phyloP scores from a whole-genome alignment of 805 yeast genomes.

The Metschnikowia shivogae region DNA sequence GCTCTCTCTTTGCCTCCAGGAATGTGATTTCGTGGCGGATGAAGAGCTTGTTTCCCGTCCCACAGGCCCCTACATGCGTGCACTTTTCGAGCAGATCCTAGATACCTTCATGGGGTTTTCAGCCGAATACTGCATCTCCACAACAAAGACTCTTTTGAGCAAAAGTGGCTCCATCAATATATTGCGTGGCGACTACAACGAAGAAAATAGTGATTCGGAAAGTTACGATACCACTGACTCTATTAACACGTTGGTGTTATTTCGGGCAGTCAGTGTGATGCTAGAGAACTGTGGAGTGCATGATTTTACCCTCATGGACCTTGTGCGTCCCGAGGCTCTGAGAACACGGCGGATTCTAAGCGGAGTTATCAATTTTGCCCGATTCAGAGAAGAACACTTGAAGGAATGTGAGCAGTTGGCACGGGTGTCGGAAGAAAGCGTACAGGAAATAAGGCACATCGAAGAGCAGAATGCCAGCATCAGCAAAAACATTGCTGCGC shows the following conservation, averaged over 20 bases:
- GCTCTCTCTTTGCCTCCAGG: conserved; percentile 53
- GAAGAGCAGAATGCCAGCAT: conserved; percentile 20
- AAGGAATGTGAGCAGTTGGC: conserved; percentile 64
- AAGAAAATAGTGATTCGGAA: conserved; percentile 12
- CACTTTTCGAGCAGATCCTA: conserved; percentile 56
- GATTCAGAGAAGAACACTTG: conserved; percentile 75
- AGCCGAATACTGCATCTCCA: conserved; percentile 18
- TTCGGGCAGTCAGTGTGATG: conserved; percentile 57
- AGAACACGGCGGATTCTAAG: conserved; percentile 66
- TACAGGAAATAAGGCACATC: conserved; percentile 36
- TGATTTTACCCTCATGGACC: conserved; percentile 72
- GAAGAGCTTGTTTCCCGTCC: conserved; percentile 61
- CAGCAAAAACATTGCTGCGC: conserved; percentile 8
- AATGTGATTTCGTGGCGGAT: conserved; percentile 56
- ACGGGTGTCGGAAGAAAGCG: conserved; percentile 46
- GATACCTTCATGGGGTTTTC: conserved; percentile 57
- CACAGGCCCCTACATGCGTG: conserved; percentile 49
- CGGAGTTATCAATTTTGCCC: conserved; percentile 80
- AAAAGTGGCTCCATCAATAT: conserved; percentile 5
- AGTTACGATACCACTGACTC: conserved; percentile 31
- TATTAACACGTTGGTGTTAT: conserved; percentile 47
- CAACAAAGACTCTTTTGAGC: conserved; percentile 20
- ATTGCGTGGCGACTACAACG: conserved; percentile 5
- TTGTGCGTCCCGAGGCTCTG: conserved; percentile 70
- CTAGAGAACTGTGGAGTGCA: conserved; percentile 69